Evolutionary conservation across 176 grass and related monocot genomes (phyloP).

Genomic region (Pharus latifolius): DNA sequence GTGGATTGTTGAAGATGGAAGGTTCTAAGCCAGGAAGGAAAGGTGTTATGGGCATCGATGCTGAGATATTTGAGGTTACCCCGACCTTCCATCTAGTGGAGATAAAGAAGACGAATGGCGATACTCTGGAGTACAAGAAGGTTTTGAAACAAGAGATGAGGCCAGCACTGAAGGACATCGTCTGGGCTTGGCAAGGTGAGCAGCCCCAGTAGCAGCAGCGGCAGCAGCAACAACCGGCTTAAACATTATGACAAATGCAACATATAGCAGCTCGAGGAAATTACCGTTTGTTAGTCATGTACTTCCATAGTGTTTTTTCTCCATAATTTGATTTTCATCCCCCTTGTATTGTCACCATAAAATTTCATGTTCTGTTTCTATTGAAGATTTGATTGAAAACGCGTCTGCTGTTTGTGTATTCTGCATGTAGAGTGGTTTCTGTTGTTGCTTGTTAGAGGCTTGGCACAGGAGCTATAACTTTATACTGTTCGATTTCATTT

Average conservation of each 20-base stretch:
- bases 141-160: conserved; percentile 70
- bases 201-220: conserved; percentile 16
- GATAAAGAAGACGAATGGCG: conserved; percentile 73
- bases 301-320: background rate
- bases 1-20: conserved; percentile 74
- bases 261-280: background rate
- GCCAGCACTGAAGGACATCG: conserved; percentile 78
- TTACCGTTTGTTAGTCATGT: background rate
- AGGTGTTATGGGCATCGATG: conserved; percentile 68
- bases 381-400: conserved; percentile 2
- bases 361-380: background rate
- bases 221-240: background rate
- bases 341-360: background rate
- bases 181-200: conserved; percentile 98
- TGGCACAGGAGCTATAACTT: too few species aligned
- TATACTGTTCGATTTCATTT: background rate
- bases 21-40: conserved; percentile 62
- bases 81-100: conserved; percentile 85
- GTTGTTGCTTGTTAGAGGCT: too few species aligned
- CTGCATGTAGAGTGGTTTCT: too few species aligned
- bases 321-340: background rate
- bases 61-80: conserved; percentile 92
- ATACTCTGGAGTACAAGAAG: conserved; percentile 80
- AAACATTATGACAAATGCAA: background rate
- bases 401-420: background rate